Base-by-base conservation (phyloP, 495 filamentous ascomycete species). In the Xylaria castorea region DNA sequence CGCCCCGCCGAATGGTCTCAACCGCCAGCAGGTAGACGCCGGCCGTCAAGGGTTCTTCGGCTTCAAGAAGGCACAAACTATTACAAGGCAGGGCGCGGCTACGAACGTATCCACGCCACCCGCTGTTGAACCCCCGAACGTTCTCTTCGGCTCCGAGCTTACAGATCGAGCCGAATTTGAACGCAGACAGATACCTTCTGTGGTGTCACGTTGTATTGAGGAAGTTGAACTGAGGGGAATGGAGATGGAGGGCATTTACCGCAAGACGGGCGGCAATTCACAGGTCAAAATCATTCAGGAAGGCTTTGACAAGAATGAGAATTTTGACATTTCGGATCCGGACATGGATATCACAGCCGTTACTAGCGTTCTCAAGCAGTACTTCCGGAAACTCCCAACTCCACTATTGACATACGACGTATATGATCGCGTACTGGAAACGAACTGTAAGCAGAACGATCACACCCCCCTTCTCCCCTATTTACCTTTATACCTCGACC, bases 221-320 rank as follows among this genome's bases (percentile, higher is more conserved):
- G 96, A 99, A 83, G 97, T 99, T 67, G 96, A 98, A 81, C 81
- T 96, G 30, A 91, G 97, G 81, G 96, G 96, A 55, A 98, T 99
- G 94, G 94, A 98, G 78, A 88, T 97, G 79, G 95, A 98, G 83
- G 97, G 97, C 65, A 97, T 99, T 74, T 99, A 99, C 85, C 91
- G 97, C 73, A 99, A 99, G 85, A 95, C 94, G 42, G 97, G 97
- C 63, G 95, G 95, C 75, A 91, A 91, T 68, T 91, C 91, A 2
- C 92, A 94, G 73, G 92, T 97, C 80, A 96, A 97, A 79, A 84
- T 85, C 55, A 93, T 99, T 72, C 91, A 93, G 72, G 93, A 94
- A 72, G 93, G 94, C 44, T 98, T 99, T 78, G 95, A 99, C 77
- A 90, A 89, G 76, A 90, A 83, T 71, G 90, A 92, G 72, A 89